Base-by-base conservation (phyloP, 805 yeast species). In the Saccharomycopsis sp. region DNA sequence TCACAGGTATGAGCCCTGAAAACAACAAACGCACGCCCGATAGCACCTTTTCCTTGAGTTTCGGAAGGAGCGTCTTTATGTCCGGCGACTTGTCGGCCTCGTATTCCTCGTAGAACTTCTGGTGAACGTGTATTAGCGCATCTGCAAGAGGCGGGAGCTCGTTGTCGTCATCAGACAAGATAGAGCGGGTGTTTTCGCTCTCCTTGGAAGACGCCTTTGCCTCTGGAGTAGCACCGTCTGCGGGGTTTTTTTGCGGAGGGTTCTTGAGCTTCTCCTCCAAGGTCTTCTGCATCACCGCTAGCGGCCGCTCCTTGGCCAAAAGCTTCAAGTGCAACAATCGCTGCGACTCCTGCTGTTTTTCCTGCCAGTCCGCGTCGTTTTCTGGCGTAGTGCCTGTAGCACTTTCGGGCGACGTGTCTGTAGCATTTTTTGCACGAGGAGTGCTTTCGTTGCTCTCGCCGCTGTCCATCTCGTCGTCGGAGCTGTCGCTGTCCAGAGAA, bases 1-100 rank as follows among this genome's bases (percentile, higher is more conserved):
- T 79, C 12, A 84, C 77, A 0, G 97, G 97, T 21, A 94, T 78
- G n/a, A 92, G 77, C 0, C 98, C 97, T 2, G 96, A 87, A 64
- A 94, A 86, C 18, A 92, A 77, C 57, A 94, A 80, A 2, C 82
- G 81, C 51, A 84, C 79, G 4, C 85, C 91, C 23, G 77, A 70
- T 59, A 92, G 82, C 1, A 91, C 91, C 58, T 76, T 66, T 7
- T 72, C 68, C 67, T 91, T 92, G 80, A 92, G 77, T n/a, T 70
- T 64, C 1, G 94, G 96, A 71, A 92, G 80, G 15, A 89, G 81
- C n/a, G 66, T 68, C 53, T 86, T 80, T 53, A 89, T 81, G 65
- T 85, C 89, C 0, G 92, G 91, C 66, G 73, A 65, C 76, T 83
- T 70, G 76, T 78, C 50, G 76, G 67, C 63, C 2, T 77, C 81